phyloP scores from a whole-genome alignment of 2,329 filamentous ascomycete genomes.

The Paraphaeosphaeria minitans region DNA sequence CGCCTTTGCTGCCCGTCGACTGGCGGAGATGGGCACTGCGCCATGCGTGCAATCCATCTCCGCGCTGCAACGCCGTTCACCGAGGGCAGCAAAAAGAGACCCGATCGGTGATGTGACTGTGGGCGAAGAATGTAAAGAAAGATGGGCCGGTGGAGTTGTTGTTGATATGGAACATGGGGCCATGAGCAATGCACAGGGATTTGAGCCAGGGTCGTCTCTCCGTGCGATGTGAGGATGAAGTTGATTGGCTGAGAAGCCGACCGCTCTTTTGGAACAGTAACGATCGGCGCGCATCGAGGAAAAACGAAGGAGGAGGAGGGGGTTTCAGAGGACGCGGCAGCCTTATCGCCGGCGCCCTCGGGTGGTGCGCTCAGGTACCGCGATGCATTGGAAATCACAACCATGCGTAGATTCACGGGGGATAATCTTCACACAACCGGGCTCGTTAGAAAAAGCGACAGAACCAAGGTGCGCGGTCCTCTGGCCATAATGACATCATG shows the following conservation, averaged over 20 bases:
- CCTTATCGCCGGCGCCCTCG: conserved; percentile 17
- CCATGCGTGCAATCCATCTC: background rate
- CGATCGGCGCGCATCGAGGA: conserved; percentile 28
- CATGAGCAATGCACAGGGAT: conserved; percentile 18
- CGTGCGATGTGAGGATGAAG: conserved; percentile 8
- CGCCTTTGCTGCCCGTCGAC: conserved; percentile 2
- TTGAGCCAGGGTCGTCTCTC: conserved; percentile 20
- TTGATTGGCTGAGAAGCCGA: conserved; percentile 28
- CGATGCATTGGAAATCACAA: conserved; percentile 12
- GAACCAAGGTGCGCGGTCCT: background rate
- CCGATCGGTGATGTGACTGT: background rate
- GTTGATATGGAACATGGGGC: background rate
- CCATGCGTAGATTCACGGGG: background rate
- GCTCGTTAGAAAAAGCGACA: background rate
- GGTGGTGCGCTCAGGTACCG: too few species aligned
- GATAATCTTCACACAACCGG: background rate
- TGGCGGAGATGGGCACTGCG: conserved; percentile 2
- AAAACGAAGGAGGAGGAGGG: conserved; percentile 25
- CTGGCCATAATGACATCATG: background rate
- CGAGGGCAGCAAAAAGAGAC: background rate
- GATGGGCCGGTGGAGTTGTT: conserved; percentile 4
- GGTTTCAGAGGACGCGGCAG: conserved; percentile 23
- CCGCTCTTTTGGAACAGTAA: conserved; percentile 33
- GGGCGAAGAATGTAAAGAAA: background rate
- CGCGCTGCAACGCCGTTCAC: background rate